Base-by-base conservation (phyloP, 306 rosid species). In the Castanea sativa region DNA sequence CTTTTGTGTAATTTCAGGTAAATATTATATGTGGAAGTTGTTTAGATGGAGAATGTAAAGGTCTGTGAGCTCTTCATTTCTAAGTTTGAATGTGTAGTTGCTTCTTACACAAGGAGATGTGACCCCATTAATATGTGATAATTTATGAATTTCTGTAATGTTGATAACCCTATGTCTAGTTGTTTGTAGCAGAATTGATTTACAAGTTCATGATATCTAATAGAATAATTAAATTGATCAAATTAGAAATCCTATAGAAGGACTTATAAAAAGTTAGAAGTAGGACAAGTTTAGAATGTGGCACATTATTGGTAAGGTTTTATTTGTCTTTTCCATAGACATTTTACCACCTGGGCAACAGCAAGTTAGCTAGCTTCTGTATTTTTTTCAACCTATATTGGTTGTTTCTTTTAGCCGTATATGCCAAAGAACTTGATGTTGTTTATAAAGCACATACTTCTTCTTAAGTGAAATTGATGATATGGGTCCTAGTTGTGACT, bases 1-100 rank as follows among this genome's bases (percentile, higher is more conserved):
- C 33, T 71, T 73, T 80, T 82, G 76, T 81, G 38, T 86, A 45
- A 35, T 80, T 85, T 81, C 94, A 94, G 99, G 97, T 94, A 78
- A 87, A 91, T 90, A 83, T 92, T 65, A 68, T 83, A 69, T 94
- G 97, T 71, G 97, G 99, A 86, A 82, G 79, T 73, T 94, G 99
- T 84, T 77, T 71, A 77, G 86, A 88, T 90, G 94, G 92, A 78
- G 84, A 83, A 83, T 91, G 97, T 81, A 85, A 85, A 86, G 99
- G 99, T 94, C 65, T 80, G 92, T 78, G 73, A 61, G 65, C 74
- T 49, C 43, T 70, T 82, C 73, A 16, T 57, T 69, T 38, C 30
- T 49, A 10, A 65, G 67, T 45, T 51, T 55, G 25, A 14, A 69
- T 33, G 19, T 25, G 4, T 27, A 53, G 64, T 57, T 77, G 19